Conservation (phyloP, 768 basidiomycete genomes). For the Russula sp. region DNA sequence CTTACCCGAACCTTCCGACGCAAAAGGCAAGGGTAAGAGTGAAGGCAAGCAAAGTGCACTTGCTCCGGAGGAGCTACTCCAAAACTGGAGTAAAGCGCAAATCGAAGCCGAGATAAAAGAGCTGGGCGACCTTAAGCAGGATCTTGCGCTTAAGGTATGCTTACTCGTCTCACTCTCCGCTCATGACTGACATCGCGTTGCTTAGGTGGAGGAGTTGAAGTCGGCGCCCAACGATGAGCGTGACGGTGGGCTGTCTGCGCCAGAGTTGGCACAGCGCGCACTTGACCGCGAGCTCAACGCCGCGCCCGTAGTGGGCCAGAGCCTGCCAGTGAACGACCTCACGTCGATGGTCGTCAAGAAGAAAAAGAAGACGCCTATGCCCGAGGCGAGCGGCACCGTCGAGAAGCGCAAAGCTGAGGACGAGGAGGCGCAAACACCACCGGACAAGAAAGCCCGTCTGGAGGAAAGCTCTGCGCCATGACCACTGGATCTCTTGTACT, state of each 20-base stretch:
- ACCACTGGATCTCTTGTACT: constrained; percentile 1
- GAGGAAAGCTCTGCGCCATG: constrained; percentile 33
- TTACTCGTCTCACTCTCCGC: no score
- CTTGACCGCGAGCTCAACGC: constrained; percentile 66
- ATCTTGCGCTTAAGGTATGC: constrained; percentile 72
- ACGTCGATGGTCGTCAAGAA: constrained; percentile 86
- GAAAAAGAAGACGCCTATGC: constrained; percentile 48
- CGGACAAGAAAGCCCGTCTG: constrained; percentile 63
- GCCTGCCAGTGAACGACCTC: constrained; percentile 65
- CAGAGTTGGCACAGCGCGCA: constrained; percentile 62
- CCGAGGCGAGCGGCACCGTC: constrained; percentile 27
- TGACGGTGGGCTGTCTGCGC: constrained; percentile 42
- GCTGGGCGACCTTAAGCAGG: constrained; percentile 64
- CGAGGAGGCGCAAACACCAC: constrained; percentile 40
- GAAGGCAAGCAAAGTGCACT: constrained; percentile 32
- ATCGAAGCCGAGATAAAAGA: constrained; percentile 79
- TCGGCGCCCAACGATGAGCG: constrained; percentile 60
- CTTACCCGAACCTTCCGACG: constrained; percentile 29
- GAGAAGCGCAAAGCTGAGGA: constrained; percentile 70
- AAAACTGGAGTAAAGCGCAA: constrained; percentile 65
- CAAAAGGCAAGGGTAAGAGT: constrained; percentile 71
- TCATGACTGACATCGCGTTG: background rate
- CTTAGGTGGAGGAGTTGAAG: constrained; percentile 89
- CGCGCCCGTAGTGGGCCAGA: constrained; percentile 29
- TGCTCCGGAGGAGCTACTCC: constrained; percentile 48